Conservation (phyloP, 192 early-diverging fungal genomes). For the Umbelopsis sp. region DNA sequence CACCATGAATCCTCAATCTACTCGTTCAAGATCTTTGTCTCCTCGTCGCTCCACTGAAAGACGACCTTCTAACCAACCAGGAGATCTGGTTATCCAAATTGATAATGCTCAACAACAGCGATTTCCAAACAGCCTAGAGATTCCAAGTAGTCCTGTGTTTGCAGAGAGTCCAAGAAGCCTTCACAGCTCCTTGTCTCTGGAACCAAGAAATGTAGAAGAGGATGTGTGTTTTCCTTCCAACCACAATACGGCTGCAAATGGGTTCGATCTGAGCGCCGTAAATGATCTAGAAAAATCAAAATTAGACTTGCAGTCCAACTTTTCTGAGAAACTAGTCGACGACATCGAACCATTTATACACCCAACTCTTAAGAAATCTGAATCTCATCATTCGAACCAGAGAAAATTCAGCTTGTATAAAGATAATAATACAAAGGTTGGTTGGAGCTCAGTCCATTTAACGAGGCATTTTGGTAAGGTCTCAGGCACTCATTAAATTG, state of each 20-base stretch:
- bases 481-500: not conserved
- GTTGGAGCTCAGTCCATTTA: too few relatives aligned
- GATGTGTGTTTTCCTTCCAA: not conserved
- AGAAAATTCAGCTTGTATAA: constrained; percentile 5
- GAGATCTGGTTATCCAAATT: not conserved
- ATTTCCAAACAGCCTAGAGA: not conserved
- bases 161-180: not conserved
- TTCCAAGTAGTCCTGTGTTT: not conserved
- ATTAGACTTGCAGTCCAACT: not conserved
- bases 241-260: not conserved
- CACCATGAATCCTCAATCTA: not conserved
- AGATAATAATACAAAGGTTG: constrained; percentile 8
- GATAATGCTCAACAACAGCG: not conserved
- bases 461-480: too few relatives aligned
- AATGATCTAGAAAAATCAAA: constrained; percentile 11
- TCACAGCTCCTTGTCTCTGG: not conserved
- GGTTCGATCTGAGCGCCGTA: constrained; percentile 1
- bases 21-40: not conserved
- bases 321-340: not conserved
- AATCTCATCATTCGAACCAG: not conserved
- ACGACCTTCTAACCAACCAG: not conserved
- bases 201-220: constrained; percentile 7
- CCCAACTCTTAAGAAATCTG: not conserved
- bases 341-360: not conserved
- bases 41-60: not conserved